Percentiles rank a stretch among this genome's conserved stretches.
phyloP scores from a whole-genome alignment of 176 grass and related monocot genomes.

The Themeda triandra region DNA sequence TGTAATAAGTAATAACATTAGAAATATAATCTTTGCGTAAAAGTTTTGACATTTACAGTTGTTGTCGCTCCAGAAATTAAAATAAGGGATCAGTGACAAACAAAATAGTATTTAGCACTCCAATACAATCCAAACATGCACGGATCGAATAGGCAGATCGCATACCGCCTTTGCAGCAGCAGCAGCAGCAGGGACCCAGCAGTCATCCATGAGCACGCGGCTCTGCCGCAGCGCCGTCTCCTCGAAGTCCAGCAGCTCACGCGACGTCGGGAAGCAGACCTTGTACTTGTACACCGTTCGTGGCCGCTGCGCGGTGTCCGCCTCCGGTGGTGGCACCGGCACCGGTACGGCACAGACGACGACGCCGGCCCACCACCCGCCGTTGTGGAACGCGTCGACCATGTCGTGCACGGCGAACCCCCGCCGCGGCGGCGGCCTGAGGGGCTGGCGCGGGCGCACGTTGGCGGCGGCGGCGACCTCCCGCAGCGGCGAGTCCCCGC shows the following conservation, averaged over 20 bases:
- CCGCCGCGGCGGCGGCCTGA: not conserved
- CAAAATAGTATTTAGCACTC: too few species aligned
- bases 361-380: conserved; percentile 64
- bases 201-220: conserved; percentile 16
- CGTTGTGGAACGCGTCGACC: conserved; percentile 66
- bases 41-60: not conserved
- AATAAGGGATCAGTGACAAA: not conserved
- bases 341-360: conserved; percentile 25
- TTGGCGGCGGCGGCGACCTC: not conserved
- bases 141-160: not conserved
- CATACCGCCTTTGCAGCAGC: conserved; percentile 31
- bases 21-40: not conserved
- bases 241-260: conserved; percentile 56
- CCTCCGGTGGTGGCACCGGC: not conserved
- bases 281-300: conserved; percentile 33
- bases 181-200: conserved; percentile 42
- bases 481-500: not conserved
- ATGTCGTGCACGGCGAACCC: conserved; percentile 36
- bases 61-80: not conserved
- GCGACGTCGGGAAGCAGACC: conserved; percentile 60
- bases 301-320: not conserved
- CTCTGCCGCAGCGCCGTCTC: conserved; percentile 40
- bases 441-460: conserved; percentile 25
- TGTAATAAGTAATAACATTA: not conserved
- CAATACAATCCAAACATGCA: not conserved